These are phyloP conservation scores for Mikania micrantha DNA, from an alignment of 129 eudicot species.

Conservation along the genomic window DNA sequence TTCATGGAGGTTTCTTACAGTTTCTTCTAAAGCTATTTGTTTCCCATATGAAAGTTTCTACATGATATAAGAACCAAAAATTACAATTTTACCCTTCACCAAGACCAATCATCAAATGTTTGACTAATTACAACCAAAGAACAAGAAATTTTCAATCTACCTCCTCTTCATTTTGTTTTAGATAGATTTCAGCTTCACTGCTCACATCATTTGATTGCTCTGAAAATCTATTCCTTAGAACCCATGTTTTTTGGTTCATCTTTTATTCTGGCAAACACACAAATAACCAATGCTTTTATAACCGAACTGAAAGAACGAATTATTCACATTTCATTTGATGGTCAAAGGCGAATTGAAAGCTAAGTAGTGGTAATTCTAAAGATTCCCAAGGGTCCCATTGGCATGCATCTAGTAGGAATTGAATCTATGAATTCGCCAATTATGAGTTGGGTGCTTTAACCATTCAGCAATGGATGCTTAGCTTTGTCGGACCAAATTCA, in stretches of 20 bases:
- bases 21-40: conserved; percentile 39
- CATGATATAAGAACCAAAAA: conserved; percentile 2
- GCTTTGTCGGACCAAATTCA: no score
- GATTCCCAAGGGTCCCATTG: no score
- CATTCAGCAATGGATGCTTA: no score
- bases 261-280: conserved; percentile 21
- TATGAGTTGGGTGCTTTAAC: no score
- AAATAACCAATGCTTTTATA: no score
- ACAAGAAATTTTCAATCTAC: conserved; percentile 26
- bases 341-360: no score
- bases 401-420: no score
- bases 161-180: conserved; percentile 37
- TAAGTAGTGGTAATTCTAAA: no score
- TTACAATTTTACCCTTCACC: conserved; percentile 8
- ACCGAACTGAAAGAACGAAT: no score
- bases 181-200: conserved; percentile 20
- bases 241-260: conserved; percentile 62
- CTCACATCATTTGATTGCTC: conserved; percentile 41
- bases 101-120: background rate
- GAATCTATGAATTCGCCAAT: no score
- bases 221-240: conserved; percentile 36
- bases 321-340: no score
- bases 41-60: conserved; percentile 35
- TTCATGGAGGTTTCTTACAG: conserved; percentile 42
- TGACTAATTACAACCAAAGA: background rate